These are phyloP conservation scores for Pythium rishiriense DNA, from an alignment of 352 stramenopile species.

Conservation along the genomic window DNA sequence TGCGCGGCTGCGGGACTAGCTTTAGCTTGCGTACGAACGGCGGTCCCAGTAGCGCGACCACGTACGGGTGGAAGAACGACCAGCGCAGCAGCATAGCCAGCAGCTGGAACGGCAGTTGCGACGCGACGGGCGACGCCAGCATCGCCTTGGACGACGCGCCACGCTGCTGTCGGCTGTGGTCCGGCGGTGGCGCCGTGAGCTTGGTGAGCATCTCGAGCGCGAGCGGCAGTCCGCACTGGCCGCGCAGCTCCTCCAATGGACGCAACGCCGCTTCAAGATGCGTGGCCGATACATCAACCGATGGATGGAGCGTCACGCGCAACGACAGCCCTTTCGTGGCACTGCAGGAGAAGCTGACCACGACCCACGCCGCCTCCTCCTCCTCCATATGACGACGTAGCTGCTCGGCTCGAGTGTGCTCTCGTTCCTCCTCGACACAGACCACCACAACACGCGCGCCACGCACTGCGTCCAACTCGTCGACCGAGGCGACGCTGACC, in stretches of 20 bases:
- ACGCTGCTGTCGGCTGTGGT: neutral
- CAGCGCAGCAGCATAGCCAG: slow-evolving; percentile 64
- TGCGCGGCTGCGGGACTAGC: slow-evolving; percentile 45
- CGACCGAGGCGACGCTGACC: neutral
- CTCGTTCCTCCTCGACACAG: neutral
- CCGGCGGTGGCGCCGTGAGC: neutral
- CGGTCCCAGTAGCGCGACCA: slow-evolving; percentile 37
- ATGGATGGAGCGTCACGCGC: neutral
- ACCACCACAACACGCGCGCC: neutral
- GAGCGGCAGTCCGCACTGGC: slow-evolving; percentile 58
- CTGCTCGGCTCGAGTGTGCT: neutral
- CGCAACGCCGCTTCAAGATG: slow-evolving; percentile 14
- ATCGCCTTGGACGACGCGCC: slow-evolving; percentile 3
- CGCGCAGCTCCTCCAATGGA: slow-evolving; percentile 40
- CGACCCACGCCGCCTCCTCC: neutral
- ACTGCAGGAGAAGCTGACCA: slow-evolving; percentile 5
- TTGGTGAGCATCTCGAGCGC: slow-evolving; percentile 49
- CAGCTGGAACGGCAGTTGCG: slow-evolving; percentile 66
- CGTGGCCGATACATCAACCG: neutral
- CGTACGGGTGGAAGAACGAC: slow-evolving; percentile 65
- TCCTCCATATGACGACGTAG: neutral
- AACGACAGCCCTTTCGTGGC: neutral
- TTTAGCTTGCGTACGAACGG: slow-evolving; percentile 54
- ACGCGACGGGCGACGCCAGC: slow-evolving; percentile 38
- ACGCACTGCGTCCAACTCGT: neutral